Percentiles rank a stretch among this genome's conserved stretches.
Evolutionary conservation across 306 rosid genomes (phyloP).

Genomic region (Cucurbita ficifolia): DNA sequence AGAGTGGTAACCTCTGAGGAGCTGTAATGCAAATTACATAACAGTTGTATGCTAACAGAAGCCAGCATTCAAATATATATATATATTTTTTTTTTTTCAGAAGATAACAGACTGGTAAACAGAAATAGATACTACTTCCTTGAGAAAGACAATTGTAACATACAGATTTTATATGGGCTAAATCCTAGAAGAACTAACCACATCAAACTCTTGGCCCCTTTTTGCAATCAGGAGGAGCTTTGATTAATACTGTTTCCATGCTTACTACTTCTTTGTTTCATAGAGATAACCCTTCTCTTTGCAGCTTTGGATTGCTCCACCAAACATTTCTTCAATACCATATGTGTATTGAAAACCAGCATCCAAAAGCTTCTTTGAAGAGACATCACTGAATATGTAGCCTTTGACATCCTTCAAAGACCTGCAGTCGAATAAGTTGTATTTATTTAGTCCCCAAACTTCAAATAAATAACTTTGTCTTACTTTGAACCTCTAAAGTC

Average conservation of each 20-base stretch:
- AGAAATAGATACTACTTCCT: background rate
- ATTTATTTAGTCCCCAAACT: background rate
- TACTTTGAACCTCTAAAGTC: background rate
- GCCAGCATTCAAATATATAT: background rate
- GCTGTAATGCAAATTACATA: background rate
- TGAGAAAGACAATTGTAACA: background rate
- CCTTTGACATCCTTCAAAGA: conserved; percentile 15
- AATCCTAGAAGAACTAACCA: background rate
- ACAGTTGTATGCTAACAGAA: background rate
- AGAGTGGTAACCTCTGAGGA: background rate
- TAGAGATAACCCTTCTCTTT: conserved; percentile 26
- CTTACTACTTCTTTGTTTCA: background rate
- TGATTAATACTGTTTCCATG: background rate
- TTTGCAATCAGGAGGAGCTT: background rate
- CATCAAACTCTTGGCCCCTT: background rate
- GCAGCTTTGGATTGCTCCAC: conserved; percentile 30
- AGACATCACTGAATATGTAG: background rate
- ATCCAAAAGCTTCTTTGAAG: conserved; percentile 36
- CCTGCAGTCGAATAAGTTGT: conserved; percentile 7
- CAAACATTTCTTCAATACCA: conserved; percentile 28
- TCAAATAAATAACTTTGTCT: background rate
- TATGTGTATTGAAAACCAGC: conserved; percentile 33
- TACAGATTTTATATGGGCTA: background rate
- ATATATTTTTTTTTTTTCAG: background rate
- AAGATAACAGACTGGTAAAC: background rate